These are phyloP conservation scores for Plasmodium knowlesi DNA, from an alignment of 169 alveolate species.

Conservation along the genomic window DNA sequence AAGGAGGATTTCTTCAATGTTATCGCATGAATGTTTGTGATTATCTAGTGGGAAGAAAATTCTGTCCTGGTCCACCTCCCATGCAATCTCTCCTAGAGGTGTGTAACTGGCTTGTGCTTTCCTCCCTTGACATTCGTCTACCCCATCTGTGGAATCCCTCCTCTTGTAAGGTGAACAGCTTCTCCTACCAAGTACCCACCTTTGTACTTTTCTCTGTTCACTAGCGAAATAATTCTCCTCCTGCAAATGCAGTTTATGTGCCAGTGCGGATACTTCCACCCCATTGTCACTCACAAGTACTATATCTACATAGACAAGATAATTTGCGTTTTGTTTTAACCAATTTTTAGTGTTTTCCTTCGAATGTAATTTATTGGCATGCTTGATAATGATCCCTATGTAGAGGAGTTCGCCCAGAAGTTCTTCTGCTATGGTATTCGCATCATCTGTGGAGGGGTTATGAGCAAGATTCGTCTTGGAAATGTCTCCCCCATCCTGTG, in stretches of 20 bases:
- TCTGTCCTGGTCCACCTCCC: not conserved
- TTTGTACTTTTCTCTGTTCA: conserved; percentile 3
- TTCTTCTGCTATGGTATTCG: conserved; percentile 18
- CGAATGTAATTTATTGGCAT: not conserved
- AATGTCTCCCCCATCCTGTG: not conserved
- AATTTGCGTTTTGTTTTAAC: conserved; percentile 9
- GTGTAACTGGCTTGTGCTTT: not conserved
- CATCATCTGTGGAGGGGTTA: not conserved
- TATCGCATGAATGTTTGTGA: not conserved
- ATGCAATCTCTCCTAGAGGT: not conserved
- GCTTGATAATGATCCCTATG: conserved; percentile 24
- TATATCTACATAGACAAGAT: conserved; percentile 1
- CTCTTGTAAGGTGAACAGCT: not conserved
- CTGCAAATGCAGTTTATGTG: conserved; percentile 22
- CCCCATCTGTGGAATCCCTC: not conserved
- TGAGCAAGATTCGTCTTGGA: not conserved
- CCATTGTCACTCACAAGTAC: conserved; percentile 19
- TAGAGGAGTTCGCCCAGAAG: conserved; percentile 34
- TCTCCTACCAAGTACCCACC: conserved; percentile 3
- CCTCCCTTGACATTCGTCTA: not conserved
- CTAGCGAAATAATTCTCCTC: conserved; percentile 28
- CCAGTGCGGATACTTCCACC: conserved; percentile 28
- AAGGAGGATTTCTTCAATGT: conserved; percentile 1
- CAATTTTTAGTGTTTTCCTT: conserved; percentile 6
- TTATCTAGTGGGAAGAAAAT: not conserved